phyloP scores from a whole-genome alignment of 2,329 filamentous ascomycete genomes.

The Paramyrothecium roridum region DNA sequence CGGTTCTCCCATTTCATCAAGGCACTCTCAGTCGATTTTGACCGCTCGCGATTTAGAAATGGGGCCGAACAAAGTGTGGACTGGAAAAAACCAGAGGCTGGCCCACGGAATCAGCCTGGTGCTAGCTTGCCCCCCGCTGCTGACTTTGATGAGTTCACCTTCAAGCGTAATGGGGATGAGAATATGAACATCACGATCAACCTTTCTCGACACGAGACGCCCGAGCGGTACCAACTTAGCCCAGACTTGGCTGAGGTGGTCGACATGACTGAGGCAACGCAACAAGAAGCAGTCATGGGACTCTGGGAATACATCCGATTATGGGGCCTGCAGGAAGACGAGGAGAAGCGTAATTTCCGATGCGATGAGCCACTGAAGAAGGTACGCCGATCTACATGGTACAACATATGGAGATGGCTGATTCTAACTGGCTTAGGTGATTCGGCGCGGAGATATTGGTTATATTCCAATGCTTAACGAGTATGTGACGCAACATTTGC shows the following conservation, averaged over 20 bases:
- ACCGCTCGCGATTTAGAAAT: conserved; percentile 57
- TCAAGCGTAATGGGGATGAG: conserved; percentile 88
- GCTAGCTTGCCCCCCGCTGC: conserved; percentile 50
- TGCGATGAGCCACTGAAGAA: conserved; percentile 80
- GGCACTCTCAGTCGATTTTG: conserved; percentile 71
- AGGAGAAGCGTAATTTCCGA: conserved; percentile 88
- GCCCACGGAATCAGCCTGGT: conserved; percentile 43
- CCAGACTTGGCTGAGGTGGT: conserved; percentile 78
- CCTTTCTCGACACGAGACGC: conserved; percentile 77
- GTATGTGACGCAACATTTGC: conserved; percentile 74
- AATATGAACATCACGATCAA: conserved; percentile 90
- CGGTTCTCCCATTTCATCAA: conserved; percentile 80
- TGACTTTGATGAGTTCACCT: conserved; percentile 88
- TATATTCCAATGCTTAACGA: conserved; percentile 84
- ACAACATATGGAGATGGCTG: background rate
- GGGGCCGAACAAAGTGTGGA: conserved; percentile 62
- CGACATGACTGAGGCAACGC: conserved; percentile 82
- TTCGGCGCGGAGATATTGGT: conserved; percentile 70
- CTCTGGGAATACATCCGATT: conserved; percentile 94
- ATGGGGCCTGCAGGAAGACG: conserved; percentile 85
- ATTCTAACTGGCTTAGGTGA: conserved; percentile 51
- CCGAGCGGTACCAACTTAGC: conserved; percentile 79
- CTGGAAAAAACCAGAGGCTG: conserved; percentile 79
- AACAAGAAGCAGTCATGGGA: conserved; percentile 83
- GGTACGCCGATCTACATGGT: conserved; percentile 44